These are phyloP conservation scores for Lupinus albus DNA, from an alignment of 306 rosid species.

Conservation along the genomic window DNA sequence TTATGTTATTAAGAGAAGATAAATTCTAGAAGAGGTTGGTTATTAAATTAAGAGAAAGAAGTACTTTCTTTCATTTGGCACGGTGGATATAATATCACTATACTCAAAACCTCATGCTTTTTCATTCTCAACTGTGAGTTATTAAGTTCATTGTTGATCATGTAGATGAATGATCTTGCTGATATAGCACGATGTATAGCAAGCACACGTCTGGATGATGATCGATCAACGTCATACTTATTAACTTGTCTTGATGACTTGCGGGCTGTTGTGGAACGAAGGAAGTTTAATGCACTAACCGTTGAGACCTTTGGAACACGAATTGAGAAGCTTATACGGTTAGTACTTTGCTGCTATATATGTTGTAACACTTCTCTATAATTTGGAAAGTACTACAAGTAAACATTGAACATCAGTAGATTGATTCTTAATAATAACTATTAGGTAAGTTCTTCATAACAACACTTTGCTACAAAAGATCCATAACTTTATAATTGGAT, in stretches of 20 bases:
- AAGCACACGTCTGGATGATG: constrained; percentile 82
- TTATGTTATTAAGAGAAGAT: constrained; percentile 3
- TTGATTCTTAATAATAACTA: constrained; percentile 25
- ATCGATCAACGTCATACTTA: constrained; percentile 64
- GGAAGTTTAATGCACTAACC: constrained; percentile 84
- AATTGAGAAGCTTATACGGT: constrained; percentile 91
- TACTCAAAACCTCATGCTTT: constrained; percentile 1
- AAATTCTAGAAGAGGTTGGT: not conserved
- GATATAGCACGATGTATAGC: constrained; percentile 93
- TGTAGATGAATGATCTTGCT: constrained; percentile 89
- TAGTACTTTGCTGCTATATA: constrained; percentile 43
- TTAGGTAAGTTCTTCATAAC: constrained; percentile 24
- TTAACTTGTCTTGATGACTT: constrained; percentile 86
- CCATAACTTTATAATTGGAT: constrained; percentile 12
- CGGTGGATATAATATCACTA: not conserved
- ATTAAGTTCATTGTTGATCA: constrained; percentile 19
- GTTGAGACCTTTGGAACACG: constrained; percentile 96
- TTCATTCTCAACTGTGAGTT: not conserved
- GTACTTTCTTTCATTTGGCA: not conserved
- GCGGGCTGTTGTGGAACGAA: constrained; percentile 76
- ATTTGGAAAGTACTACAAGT: not conserved
- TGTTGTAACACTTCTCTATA: constrained; percentile 13
- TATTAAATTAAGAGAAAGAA: not conserved
- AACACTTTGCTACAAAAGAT: not conserved
- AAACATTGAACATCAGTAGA: constrained; percentile 11